Conservation (phyloP, 139 green algal genomes). For the Microglena sp. region DNA sequence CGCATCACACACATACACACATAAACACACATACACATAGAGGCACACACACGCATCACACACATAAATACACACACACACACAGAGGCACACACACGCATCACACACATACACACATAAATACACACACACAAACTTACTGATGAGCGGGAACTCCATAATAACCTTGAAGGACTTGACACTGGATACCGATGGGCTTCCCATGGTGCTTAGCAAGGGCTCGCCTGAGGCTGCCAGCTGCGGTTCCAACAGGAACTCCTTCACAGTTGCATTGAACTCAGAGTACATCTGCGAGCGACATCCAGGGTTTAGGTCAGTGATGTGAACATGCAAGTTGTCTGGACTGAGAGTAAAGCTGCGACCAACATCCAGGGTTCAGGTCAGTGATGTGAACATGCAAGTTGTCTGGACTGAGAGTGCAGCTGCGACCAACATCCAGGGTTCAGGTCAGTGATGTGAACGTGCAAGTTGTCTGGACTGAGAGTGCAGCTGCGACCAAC, state of each 20-base stretch:
- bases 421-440: too few species aligned
- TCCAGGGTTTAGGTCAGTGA: neutral
- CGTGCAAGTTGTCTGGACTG: too few species aligned
- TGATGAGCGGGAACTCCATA: conserved; percentile 69
- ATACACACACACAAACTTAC: conserved; percentile 13
- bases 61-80: too few species aligned
- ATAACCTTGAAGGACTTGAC: conserved; percentile 76
- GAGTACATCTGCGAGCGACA: conserved; percentile 31
- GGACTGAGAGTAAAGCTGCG: too few species aligned
- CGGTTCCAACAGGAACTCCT: conserved; percentile 23
- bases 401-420: too few species aligned
- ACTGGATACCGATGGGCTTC: conserved; percentile 25
- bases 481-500: too few species aligned
- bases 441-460: too few species aligned
- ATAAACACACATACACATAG: conserved; percentile 22
- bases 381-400: too few species aligned
- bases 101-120: neutral
- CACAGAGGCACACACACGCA: conserved; percentile 14
- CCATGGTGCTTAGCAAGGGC: conserved; percentile 16
- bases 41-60: conserved; percentile 16
- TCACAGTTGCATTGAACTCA: conserved; percentile 18
- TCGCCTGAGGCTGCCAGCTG: conserved; percentile 2
- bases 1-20: conserved; percentile 12
- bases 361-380: too few species aligned
- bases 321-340: neutral